Evolutionary conservation across 345 rosid genomes (phyloP).

Genomic region (Pseudoturritis turrita): DNA sequence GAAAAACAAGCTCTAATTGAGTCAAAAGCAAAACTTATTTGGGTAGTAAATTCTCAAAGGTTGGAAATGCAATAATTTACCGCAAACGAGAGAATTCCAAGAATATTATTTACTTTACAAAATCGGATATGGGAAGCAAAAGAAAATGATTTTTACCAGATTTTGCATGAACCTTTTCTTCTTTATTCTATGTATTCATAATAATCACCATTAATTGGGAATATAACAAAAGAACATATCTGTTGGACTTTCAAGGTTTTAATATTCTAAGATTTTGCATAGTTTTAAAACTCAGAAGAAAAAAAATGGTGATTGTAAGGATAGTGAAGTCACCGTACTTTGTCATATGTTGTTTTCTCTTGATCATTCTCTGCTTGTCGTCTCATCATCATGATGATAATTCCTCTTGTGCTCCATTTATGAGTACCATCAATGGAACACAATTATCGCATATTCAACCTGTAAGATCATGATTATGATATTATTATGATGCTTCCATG

Average conservation of each 20-base stretch:
- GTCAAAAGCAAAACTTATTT: background rate
- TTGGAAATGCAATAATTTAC: background rate
- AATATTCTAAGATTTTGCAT: background rate
- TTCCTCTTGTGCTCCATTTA: background rate
- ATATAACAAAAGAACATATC: background rate
- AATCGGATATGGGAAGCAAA: background rate
- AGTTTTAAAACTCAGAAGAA: background rate
- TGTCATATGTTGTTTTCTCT: constrained; percentile 6
- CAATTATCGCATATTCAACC: background rate
- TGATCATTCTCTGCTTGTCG: constrained; percentile 21
- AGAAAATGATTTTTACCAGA: background rate
- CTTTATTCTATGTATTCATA: background rate
- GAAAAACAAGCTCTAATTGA: background rate
- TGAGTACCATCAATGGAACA: background rate
- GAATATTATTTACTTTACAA: background rate
- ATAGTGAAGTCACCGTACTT: constrained; percentile 2
- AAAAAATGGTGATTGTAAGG: constrained; percentile 12
- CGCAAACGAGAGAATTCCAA: background rate
- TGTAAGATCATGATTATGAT: constrained; percentile 24
- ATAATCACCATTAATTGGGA: background rate
- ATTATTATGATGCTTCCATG: background rate
- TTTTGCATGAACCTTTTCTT: background rate
- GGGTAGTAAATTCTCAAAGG: background rate
- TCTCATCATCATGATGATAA: background rate
- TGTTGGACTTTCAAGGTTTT: background rate